A percentile compares a stretch with the other conserved stretches of the same genome.
These are phyloP conservation scores for Styphnolobium japonicum DNA, from an alignment of 306 rosid species.

Conservation along the genomic window DNA sequence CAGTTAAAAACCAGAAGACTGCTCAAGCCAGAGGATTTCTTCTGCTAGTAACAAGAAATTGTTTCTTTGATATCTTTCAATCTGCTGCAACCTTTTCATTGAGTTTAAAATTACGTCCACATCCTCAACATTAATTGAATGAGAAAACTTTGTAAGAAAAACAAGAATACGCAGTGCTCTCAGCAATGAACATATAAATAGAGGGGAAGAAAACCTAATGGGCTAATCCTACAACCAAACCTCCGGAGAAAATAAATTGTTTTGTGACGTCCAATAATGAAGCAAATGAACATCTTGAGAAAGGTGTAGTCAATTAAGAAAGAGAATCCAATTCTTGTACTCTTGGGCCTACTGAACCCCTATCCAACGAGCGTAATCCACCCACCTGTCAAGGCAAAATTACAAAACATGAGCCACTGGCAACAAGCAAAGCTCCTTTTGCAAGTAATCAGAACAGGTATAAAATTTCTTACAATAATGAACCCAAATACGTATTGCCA, in stretches of 20 bases:
- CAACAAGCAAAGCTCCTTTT: not conserved
- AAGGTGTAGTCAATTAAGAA: constrained; percentile 18
- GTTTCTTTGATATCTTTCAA: constrained; percentile 14
- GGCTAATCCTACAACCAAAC: constrained; percentile 37
- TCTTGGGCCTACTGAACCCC: constrained; percentile 64
- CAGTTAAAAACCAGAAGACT: not conserved
- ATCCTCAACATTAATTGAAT: constrained; percentile 26
- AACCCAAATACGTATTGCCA: constrained; percentile 83
- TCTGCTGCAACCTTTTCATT: not conserved
- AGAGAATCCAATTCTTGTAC: not conserved
- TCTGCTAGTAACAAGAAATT: not conserved
- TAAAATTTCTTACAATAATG: constrained; percentile 62
- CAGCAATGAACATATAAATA: constrained; percentile 28
- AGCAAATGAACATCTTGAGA: constrained; percentile 30
- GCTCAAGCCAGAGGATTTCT: not conserved
- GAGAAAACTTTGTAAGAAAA: constrained; percentile 3
- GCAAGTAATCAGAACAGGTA: not conserved
- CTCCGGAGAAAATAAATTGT: constrained; percentile 24
- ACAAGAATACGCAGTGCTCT: constrained; percentile 13
- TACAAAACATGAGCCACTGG: not conserved
- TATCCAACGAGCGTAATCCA: constrained; percentile 83
- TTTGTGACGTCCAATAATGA: constrained; percentile 25
- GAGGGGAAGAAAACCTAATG: constrained; percentile 22
- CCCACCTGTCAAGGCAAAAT: constrained; percentile 65
- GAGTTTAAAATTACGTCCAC: constrained; percentile 14